phyloP scores from a whole-genome alignment of 2,329 filamentous ascomycete genomes.

The Fusarium luffae region DNA sequence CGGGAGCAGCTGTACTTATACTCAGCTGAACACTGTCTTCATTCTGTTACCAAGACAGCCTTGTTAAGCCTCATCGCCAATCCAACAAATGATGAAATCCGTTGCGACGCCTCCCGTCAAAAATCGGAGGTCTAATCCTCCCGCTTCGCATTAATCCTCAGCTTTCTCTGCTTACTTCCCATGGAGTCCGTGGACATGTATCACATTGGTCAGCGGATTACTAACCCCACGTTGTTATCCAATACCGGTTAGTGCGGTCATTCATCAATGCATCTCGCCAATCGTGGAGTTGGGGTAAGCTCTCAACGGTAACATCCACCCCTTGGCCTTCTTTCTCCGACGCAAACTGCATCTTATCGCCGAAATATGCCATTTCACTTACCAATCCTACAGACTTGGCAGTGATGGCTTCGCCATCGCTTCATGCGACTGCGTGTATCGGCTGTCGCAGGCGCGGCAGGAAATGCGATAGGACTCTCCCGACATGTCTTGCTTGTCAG shows the following conservation, averaged over 20 bases:
- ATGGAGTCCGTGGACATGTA: not conserved
- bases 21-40: not conserved
- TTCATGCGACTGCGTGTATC: not conserved
- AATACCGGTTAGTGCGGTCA: not conserved
- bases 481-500: constrained; percentile 3
- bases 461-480: constrained; percentile 5
- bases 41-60: not conserved
- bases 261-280: not conserved
- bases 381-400: not conserved
- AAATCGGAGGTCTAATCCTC: not conserved
- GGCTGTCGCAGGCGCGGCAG: not conserved
- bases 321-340: not conserved
- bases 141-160: not conserved
- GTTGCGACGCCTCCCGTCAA: not conserved
- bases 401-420: not conserved
- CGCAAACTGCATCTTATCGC: not conserved
- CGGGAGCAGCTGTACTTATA: not conserved
- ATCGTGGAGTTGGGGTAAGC: not conserved
- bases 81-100: not conserved
- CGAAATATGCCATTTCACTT: not conserved
- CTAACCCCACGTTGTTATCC: not conserved
- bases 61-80: not conserved
- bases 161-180: not conserved
- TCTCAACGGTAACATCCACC: not conserved
- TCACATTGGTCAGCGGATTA: constrained; percentile 10